Base-by-base conservation (phyloP, 2,329 filamentous ascomycete genomes). In the Fusarium foetens region DNA sequence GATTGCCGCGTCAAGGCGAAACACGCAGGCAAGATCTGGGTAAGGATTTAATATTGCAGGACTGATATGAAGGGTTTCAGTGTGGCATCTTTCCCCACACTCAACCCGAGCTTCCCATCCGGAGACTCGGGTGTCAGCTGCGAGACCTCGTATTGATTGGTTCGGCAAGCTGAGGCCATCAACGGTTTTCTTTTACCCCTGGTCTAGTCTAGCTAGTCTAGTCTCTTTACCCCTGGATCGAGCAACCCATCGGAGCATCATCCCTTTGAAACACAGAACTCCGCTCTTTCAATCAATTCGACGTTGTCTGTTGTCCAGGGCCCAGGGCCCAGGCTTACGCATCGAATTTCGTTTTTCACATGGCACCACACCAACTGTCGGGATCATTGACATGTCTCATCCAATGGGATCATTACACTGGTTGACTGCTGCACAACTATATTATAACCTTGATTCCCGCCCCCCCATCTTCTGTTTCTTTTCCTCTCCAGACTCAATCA, bases 31-130 rank as follows among this genome's bases (percentile, higher is more conserved):
- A 53, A 73, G 57, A 62, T 70, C 58, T 64, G 43, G 46, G 31
- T 51, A 58, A 46, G 25, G 25, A 23, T 42, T 27, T 70, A 46
- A 59, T 33, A 72, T 72, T 72, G 36, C 60, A 73, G 70, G 70
- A 72, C 41, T 41, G 25, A 31, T 35, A 43, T 52, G 45, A 62
- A 23, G 60, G 52, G 70, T 72, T 66, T 72, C 66, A 73, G 70
- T 73, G 70, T 73, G 70, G 33, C 70, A 70, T 57, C 41, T 48
- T 53, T 58, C 70, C 66, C 63, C 70, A 72, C 69, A 64, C 45
- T 63, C 43, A 31, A 41, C 53, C 36, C 57, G 58, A 39, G 29
- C 27, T 35, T 29, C 58, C 49, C 45, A 54, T 54, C 69, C 55
- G 66, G 39, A 66, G 53, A 21, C 39, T 63, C 66, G 70, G 61